Conservation (phyloP, 2,329 filamentous ascomycete genomes). For the Endoconidiophora laricicola region DNA sequence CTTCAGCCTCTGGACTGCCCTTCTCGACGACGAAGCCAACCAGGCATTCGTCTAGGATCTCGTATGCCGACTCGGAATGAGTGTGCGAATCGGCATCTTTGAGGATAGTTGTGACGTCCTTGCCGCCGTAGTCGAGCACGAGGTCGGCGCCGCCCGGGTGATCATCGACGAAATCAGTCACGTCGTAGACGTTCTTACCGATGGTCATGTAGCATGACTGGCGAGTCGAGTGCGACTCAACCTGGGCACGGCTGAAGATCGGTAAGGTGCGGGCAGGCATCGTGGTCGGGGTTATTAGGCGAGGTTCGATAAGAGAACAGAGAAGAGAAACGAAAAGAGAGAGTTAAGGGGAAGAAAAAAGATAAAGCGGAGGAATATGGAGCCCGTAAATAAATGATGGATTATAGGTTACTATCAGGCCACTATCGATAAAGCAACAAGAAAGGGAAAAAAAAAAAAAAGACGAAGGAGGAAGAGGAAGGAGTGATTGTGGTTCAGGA, state of each 20-base stretch:
- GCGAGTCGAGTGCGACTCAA: conserved; percentile 60
- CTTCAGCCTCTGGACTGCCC: conserved; percentile 16
- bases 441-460: conserved; percentile 1
- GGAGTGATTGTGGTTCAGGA: neutral
- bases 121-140: conserved; percentile 68
- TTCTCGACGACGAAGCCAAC: conserved; percentile 15
- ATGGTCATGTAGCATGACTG: conserved; percentile 89
- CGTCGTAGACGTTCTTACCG: conserved; percentile 81
- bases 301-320: neutral
- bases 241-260: conserved; percentile 63
- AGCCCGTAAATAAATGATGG: too few species aligned
- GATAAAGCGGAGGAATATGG: neutral
- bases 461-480: conserved; percentile 1
- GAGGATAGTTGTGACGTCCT: conserved; percentile 36
- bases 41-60: conserved; percentile 16
- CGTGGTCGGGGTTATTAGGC: conserved; percentile 8
- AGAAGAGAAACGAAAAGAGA: conserved; percentile 3
- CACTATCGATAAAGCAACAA: conserved; percentile 2
- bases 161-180: conserved; percentile 77
- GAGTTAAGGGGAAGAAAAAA: neutral
- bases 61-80: conserved; percentile 82
- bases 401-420: neutral
- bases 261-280: conserved; percentile 59
- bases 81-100: conserved; percentile 43
- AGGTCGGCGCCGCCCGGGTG: conserved; percentile 84